Evolutionary conservation across 2,329 filamentous ascomycete species (phyloP), one percentile per base, ranked within the genome.

Genomic region (Neonectria faginata): DNA sequence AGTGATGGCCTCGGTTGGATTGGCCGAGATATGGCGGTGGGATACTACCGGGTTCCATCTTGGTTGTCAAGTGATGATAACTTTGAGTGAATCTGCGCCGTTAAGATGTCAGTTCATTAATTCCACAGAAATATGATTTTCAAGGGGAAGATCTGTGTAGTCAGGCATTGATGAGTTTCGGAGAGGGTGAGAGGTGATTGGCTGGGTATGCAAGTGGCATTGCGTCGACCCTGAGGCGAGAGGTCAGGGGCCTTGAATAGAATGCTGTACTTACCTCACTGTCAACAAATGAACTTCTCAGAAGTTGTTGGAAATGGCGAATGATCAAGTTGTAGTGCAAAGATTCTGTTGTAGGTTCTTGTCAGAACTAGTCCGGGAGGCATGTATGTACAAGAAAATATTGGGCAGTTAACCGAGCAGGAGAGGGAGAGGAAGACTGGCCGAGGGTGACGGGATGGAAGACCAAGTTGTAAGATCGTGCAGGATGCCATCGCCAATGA

Each of bases 11-110:
- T 52, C 79, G 72, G 36, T 73, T 72, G 14, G 74, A 55, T 41
- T 75, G 77, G 67, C 68, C 73, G 58, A 77, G 70, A 65, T 78
- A 80, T 29, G 77, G 69, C 22, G 70, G 67, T 36, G 75, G 71
- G 65, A 77, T 72, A 51, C 70, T 74, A 57, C 67, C 72, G 64
- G 73, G 72, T 67, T 82, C 80, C 80, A 82, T 82, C 61, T 66
- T 70, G 69, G 60, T 62, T 64, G 67, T 65, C 53, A 70, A 64
- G 66, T 75, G 72, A 72, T 76, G 74, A 71, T 80, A 80, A 77
- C 74, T 75, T 77, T 75, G 71, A 62, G 63, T 67, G 64, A 69
- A 70, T 67, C 68, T 72, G 25, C 16, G 22, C 8, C n/a, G 22
- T 18, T 11, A 11, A 42, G 54, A 27, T 62, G 61, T 61, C 36